Conservation (phyloP, 495 filamentous ascomycete genomes). For the Xylaria sp. region DNA sequence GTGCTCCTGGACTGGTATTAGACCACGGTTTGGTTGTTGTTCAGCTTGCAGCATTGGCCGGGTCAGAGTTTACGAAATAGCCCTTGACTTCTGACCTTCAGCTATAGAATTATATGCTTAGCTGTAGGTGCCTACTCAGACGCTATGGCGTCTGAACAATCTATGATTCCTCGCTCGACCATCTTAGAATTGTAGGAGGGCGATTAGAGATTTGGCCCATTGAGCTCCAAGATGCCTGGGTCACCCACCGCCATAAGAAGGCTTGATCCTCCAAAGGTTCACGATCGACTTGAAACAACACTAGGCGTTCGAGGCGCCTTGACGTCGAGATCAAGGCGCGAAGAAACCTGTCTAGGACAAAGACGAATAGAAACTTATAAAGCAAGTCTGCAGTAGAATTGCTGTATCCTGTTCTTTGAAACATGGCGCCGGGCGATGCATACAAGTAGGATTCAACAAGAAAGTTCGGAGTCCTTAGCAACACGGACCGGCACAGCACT, state of each 20-base stretch:
- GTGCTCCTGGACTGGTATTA: background rate
- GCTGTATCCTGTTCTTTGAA: background rate
- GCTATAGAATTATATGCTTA: background rate
- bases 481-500: background rate
- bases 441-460: background rate
- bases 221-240: background rate
- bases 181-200: background rate
- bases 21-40: background rate
- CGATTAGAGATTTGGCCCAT: background rate
- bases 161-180: background rate
- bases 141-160: background rate
- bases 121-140: background rate
- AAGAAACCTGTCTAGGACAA: constrained; percentile 1
- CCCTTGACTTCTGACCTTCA: background rate
- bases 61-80: background rate
- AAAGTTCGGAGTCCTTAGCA: constrained; percentile 9
- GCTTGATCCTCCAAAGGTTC: background rate
- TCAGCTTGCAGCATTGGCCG: background rate
- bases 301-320: background rate
- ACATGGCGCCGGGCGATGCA: background rate
- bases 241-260: background rate
- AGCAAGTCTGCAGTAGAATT: background rate
- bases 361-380: background rate
- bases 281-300: constrained; percentile 8
- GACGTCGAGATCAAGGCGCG: background rate